Base-by-base conservation (phyloP, 768 basidiomycete species). In the Lactarius hengduanensis region DNA sequence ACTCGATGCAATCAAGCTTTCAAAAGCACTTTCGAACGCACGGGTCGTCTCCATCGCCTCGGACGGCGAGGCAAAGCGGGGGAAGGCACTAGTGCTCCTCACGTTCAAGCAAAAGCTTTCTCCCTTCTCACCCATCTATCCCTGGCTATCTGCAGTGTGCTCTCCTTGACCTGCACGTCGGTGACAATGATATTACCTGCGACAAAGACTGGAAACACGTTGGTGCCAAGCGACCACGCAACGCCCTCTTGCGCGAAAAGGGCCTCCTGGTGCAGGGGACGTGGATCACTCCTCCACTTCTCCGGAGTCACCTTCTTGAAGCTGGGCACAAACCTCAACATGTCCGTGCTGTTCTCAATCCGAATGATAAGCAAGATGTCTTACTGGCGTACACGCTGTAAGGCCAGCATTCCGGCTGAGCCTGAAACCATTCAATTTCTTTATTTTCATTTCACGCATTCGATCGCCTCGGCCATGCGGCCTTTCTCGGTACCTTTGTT, bases 131-230 rank as follows among this genome's bases (percentile, higher is more conserved):
- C 30, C 56, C 0, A 63, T 63, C 34, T 63, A 63, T 32, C 26
- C 16, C 2, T 22, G n/a, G 20, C 28, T 63, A 0, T 9, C 18
- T 16, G 7, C 15, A 1, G n/a, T 38, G 56, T 5, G 0, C 22
- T 0, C 55, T 63, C 1, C 20, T 63, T 3, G 55, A 63, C 20
- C 18, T 47, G 0, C 38, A 41, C 8, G 55, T 63, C 15, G 62
- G 66, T 0, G 20, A 34, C 0, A 40, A 67, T 7, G 62, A 63
- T 22, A 32, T 67, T 10, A 67, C 62, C 1, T n/a, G 56, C 1
- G 53, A 67, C 28, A 62, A 59, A 6, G 62, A 67, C 15, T 59
- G 36, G 26, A 67, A 67, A 4, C 62, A 67, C 3, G 16, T 53
- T 1, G n/a, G 36, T 1, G 43, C 8, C 2, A 64, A 64, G 32